A percentile compares a stretch with the other conserved stretches of the same genome.
Evolutionary conservation across 148 eudicot species (phyloP).

Genomic region (Pouteria glomerata): DNA sequence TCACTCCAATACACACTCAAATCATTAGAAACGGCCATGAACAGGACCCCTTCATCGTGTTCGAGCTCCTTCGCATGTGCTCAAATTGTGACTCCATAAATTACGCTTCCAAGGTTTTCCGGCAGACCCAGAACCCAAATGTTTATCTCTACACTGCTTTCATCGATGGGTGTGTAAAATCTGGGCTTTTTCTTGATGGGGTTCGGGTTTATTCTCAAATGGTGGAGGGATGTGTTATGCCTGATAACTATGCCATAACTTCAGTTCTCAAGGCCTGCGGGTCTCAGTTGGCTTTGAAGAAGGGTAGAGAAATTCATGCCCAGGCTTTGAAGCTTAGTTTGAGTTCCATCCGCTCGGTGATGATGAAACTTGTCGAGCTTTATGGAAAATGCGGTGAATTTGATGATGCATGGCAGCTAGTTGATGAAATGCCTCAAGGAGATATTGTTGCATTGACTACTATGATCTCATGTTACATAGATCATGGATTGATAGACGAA

Average conservation of each 20-base stretch:
- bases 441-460: constrained; percentile 22
- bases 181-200: constrained; percentile 6
- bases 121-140: constrained; percentile 11
- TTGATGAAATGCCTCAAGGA: constrained; percentile 23
- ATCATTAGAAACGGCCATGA: constrained; percentile 18
- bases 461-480: constrained; percentile 17
- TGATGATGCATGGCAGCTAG: constrained; percentile 7
- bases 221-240: constrained; percentile 9
- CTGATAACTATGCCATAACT: constrained; percentile 11
- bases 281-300: constrained; percentile 5
- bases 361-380: constrained; percentile 9
- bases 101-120: constrained; percentile 17
- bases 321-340: constrained; percentile 17
- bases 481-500: constrained; percentile 8
- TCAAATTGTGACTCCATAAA: constrained; percentile 18
- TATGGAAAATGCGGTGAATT: constrained; percentile 24
- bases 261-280: constrained; percentile 20
- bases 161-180: constrained; percentile 15
- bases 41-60: constrained; percentile 17
- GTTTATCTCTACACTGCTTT: constrained; percentile 24
- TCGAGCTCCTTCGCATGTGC: constrained; percentile 25
- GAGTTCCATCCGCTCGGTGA: constrained; percentile 11
- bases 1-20: constrained; percentile 18
- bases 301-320: constrained; percentile 12
- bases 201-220: constrained; percentile 10